Evolutionary conservation across 1,139 yeast genomes (phyloP).

Genomic region (Pneumocystis murina): DNA sequence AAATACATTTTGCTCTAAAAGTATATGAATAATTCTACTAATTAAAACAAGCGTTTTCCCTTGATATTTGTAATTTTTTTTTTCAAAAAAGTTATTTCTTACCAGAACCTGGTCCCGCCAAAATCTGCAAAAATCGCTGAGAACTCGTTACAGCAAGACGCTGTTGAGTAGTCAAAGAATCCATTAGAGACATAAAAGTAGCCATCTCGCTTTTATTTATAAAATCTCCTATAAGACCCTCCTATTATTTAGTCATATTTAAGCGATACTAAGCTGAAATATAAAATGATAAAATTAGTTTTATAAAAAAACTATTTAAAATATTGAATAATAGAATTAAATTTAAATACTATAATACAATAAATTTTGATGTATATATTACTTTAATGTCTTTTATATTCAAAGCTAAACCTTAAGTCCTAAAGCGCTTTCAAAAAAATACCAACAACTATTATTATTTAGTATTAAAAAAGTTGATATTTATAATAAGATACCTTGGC

Average conservation of each 20-base stretch:
- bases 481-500: neutral
- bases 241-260: neutral
- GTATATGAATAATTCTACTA: conserved; percentile 52
- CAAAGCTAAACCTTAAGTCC: neutral
- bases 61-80: neutral
- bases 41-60: conserved; percentile 75
- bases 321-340: neutral
- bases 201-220: neutral
- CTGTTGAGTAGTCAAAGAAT: neutral
- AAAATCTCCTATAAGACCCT: neutral
- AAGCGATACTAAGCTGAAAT: neutral
- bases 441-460: neutral
- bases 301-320: neutral
- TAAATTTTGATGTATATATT: neutral
- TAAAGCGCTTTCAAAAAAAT: neutral
- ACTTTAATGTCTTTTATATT: neutral
- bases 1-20: conserved; percentile 35
- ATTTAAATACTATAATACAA: neutral
- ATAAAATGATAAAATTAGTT: neutral
- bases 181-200: neutral
- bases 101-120: conserved; percentile 84
- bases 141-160: conserved; percentile 2
- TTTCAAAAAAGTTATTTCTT: neutral
- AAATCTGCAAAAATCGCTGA: conserved; percentile 39
- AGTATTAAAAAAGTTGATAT: neutral